These are phyloP conservation scores for Ramaria sp. DNA, from an alignment of 768 basidiomycete genomes.

Conservation along the genomic window DNA sequence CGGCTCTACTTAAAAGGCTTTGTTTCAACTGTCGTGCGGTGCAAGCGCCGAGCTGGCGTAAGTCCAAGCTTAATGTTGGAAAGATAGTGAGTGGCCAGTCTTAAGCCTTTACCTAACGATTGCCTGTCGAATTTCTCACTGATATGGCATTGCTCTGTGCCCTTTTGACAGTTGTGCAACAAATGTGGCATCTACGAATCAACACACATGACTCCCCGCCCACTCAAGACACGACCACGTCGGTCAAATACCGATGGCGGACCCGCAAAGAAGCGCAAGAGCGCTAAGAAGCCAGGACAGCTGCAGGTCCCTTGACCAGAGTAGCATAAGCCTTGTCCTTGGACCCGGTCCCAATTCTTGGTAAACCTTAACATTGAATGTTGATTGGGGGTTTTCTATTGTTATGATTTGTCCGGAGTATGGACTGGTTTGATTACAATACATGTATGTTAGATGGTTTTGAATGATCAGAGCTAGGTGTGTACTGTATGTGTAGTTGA, in stretches of 20 bases:
- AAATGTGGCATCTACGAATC: constrained; percentile 9
- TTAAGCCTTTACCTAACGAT: no score
- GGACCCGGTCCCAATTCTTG: neutral
- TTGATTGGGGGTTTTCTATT: neutral
- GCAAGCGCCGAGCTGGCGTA: constrained; percentile 7
- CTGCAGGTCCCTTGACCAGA: no score
- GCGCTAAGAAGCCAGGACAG: neutral
- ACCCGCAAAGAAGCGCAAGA: neutral
- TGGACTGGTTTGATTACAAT: no score
- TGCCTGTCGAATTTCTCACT: no score
- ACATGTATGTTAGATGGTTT: no score
- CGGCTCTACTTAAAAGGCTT: neutral
- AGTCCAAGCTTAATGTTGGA: constrained; percentile 5
- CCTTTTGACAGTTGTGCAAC: constrained; percentile 4
- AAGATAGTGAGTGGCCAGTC: constrained; percentile 3
- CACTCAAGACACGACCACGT: constrained; percentile 5
- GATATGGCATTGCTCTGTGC: neutral
- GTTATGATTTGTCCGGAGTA: neutral
- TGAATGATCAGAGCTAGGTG: no score
- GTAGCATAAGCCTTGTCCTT: no score
- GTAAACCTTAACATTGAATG: no score
- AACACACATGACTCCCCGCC: constrained; percentile 4
- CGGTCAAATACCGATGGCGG: neutral
- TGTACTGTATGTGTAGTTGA: no score
- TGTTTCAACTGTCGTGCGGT: constrained; percentile 4